These are phyloP conservation scores for Nicotiana tomentosiformis DNA, from an alignment of 257 asterid genomes.

Conservation along the genomic window DNA sequence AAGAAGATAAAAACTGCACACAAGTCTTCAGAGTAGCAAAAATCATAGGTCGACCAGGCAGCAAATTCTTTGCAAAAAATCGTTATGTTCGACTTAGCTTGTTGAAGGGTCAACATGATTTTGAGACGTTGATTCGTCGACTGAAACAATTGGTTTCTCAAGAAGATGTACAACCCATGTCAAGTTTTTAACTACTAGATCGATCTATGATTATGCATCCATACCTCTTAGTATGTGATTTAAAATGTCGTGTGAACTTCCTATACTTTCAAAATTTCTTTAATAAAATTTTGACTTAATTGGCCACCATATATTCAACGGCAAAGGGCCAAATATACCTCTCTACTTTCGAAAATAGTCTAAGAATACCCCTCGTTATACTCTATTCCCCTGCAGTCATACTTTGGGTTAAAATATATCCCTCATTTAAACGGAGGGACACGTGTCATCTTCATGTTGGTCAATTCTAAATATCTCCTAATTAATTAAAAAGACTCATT, in stretches of 20 bases:
- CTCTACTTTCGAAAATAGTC: no score
- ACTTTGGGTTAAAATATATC: no score
- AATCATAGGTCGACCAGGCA: constrained; percentile 31
- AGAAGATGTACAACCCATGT: constrained; percentile 3
- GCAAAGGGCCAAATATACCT: no score
- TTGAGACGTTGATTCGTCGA: constrained; percentile 17
- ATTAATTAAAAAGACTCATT: no score
- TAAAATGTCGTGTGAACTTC: background rate
- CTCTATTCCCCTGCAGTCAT: no score
- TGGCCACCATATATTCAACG: no score
- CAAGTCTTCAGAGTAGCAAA: constrained; percentile 27
- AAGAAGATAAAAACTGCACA: constrained; percentile 36
- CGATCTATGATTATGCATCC: background rate
- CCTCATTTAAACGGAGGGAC: no score
- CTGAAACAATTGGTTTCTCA: constrained; percentile 16
- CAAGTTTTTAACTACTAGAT: background rate
- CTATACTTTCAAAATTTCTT: background rate
- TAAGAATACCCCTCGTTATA: no score
- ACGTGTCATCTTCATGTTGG: no score
- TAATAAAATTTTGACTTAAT: background rate
- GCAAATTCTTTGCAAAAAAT: constrained; percentile 11
- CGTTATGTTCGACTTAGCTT: constrained; percentile 43
- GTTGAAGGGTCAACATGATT: constrained; percentile 34
- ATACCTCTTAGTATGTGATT: background rate
- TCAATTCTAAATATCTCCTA: no score